A percentile compares a stretch with the other conserved stretches of the same genome.
Conservation (phyloP, 345 rosid genomes). For the Aquilaria malaccensis region DNA sequence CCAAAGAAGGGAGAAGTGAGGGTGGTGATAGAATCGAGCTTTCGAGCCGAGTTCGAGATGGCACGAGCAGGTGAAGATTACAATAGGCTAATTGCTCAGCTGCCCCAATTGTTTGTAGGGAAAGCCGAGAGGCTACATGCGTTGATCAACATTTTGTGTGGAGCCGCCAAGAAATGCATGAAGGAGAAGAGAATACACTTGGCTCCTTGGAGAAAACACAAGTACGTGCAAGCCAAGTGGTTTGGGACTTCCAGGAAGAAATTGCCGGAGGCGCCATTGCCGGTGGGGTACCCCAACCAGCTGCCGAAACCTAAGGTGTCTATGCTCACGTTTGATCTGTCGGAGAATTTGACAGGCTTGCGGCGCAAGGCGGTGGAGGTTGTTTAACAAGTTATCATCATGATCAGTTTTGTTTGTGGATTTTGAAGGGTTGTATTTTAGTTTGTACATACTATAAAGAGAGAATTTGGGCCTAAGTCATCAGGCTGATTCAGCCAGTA, state of each 20-base stretch:
- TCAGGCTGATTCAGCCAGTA: no score
- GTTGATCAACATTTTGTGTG: conserved; percentile 62
- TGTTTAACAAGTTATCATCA: conserved; percentile 23
- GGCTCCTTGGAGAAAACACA: conserved; percentile 90
- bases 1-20: conserved; percentile 46
- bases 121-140: conserved; percentile 63
- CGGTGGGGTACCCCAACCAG: conserved; percentile 19
- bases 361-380: conserved; percentile 43
- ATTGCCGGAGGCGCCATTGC: conserved; percentile 16
- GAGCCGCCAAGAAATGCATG: conserved; percentile 62
- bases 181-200: conserved; percentile 82
- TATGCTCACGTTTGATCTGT: conserved; percentile 56
- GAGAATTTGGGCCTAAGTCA: no score
- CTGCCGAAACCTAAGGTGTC: conserved; percentile 53
- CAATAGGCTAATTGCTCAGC: conserved; percentile 28
- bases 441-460: no score
- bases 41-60: conserved; percentile 76
- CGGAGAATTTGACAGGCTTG: conserved; percentile 27
- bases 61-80: conserved; percentile 68
- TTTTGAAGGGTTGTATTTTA: no score
- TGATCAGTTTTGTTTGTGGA: neutral
- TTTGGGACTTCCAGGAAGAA: conserved; percentile 36
- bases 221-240: conserved; percentile 93
- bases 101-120: conserved; percentile 71
- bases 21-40: conserved; percentile 64